Conservation (phyloP, 1,284 basidiomycete species). For the Kwoniella shivajii region DNA sequence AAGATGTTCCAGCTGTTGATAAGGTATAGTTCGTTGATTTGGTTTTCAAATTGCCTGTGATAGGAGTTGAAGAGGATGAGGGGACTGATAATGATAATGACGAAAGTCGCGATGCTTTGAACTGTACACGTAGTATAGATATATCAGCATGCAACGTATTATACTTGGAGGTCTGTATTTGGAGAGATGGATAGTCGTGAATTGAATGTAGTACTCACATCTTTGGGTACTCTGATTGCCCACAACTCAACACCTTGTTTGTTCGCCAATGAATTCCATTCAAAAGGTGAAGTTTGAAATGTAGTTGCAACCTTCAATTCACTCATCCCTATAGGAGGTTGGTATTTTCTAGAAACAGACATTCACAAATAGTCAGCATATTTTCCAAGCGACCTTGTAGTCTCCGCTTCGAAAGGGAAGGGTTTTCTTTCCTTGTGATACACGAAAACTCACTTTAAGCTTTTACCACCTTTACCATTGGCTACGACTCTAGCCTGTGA, state of each 20-base stretch:
- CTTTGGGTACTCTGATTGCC: conserved; percentile 49
- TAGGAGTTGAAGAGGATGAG: not conserved
- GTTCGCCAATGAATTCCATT: conserved; percentile 41
- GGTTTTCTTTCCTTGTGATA: too few species aligned
- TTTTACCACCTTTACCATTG: not conserved
- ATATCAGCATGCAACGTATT: not conserved
- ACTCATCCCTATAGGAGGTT: conserved; percentile 46
- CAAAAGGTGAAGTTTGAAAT: conserved; percentile 42
- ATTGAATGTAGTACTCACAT: too few species aligned
- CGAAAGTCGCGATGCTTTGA: conserved; percentile 45
- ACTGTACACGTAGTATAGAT: conserved; percentile 15
- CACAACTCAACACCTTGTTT: conserved; percentile 47
- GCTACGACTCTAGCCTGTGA: not conserved
- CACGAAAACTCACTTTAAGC: conserved; percentile 5
- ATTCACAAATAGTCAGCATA: not conserved
- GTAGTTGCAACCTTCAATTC: conserved; percentile 25
- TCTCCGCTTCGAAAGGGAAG: too few species aligned
- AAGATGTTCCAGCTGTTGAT: conserved; percentile 19
- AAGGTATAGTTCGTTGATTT: conserved; percentile 39
- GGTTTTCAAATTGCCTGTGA: conserved; percentile 31
- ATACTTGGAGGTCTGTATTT: too few species aligned
- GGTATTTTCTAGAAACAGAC: conserved; percentile 28
- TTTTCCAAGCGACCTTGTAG: too few species aligned
- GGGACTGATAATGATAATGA: conserved; percentile 20
- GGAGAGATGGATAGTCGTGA: too few species aligned